A percentile compares a stretch with the other conserved stretches of the same genome.
Evolutionary conservation across 495 filamentous ascomycete species (phyloP).

Genomic region (Penicillium samsonianum): DNA sequence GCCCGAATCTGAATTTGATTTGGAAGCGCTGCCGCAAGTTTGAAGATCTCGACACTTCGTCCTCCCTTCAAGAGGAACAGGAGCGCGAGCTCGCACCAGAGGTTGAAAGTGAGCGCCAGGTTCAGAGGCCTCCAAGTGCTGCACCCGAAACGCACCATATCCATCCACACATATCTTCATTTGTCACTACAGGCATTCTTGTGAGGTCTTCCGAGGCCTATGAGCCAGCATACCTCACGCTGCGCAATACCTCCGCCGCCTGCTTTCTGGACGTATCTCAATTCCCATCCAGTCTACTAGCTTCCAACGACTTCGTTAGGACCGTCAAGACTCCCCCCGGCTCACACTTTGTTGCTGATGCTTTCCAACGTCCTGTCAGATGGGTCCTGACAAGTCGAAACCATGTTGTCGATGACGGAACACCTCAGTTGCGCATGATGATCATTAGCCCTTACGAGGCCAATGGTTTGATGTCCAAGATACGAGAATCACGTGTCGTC

Average conservation of each 20-base stretch:
- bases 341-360: conserved; percentile 31
- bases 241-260: conserved; percentile 16
- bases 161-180: conserved; percentile 48
- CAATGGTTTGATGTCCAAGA: conserved; percentile 46
- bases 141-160: too few relatives aligned
- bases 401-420: background rate
- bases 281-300: too few relatives aligned
- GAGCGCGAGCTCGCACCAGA: conserved; percentile 69
- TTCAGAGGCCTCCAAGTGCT: conserved; percentile 47
- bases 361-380: conserved; percentile 57
- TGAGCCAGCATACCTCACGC: too few relatives aligned
- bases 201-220: too few relatives aligned
- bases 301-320: conserved; percentile 43
- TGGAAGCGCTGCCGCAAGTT: conserved; percentile 47
- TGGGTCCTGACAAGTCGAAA: conserved; percentile 53
- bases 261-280: conserved; percentile 40
- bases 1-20: conserved; percentile 34
- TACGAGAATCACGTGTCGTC: conserved; percentile 35
- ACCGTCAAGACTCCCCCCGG: too few relatives aligned
- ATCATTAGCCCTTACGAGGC: conserved; percentile 67
- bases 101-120: conserved; percentile 58
- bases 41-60: conserved; percentile 29
- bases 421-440: conserved; percentile 37
- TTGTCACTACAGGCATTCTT: conserved; percentile 34
- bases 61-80: conserved; percentile 64